A percentile compares a stretch with the other conserved stretches of the same genome.
Evolutionary conservation across 805 yeast genomes (phyloP).

Genomic region (Pichia sporocuriosa): DNA sequence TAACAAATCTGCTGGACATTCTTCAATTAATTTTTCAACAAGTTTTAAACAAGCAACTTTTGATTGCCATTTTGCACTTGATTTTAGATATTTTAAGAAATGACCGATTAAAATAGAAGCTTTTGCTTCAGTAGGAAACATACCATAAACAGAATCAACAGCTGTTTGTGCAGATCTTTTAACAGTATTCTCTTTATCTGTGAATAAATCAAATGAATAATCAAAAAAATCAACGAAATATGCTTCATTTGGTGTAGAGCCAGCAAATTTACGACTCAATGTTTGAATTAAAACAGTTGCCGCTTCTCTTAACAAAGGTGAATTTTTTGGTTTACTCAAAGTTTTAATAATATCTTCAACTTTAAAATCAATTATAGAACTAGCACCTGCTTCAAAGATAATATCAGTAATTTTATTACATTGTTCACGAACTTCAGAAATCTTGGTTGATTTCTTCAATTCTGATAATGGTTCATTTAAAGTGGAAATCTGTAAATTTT

Average conservation of each 20-base stretch:
- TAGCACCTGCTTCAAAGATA: conserved; percentile 39
- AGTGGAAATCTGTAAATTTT: conserved; percentile 59
- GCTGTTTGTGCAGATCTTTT: conserved; percentile 82
- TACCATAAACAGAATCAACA: conserved; percentile 58
- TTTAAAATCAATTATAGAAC: conserved; percentile 56
- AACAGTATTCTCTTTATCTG: conserved; percentile 85
- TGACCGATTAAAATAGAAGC: conserved; percentile 62
- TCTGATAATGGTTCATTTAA: conserved; percentile 49
- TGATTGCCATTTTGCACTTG: conserved; percentile 91
- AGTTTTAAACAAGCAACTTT: conserved; percentile 73
- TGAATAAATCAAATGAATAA: conserved; percentile 59
- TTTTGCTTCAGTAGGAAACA: conserved; percentile 71
- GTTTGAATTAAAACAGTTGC: conserved; percentile 55
- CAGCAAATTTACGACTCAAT: conserved; percentile 52
- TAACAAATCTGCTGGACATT: conserved; percentile 77
- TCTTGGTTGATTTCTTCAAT: conserved; percentile 44
- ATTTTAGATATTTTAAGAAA: conserved; percentile 55
- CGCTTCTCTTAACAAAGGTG: conserved; percentile 71
- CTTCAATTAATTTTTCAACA: conserved; percentile 68
- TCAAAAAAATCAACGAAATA: conserved; percentile 59
- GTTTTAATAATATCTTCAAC: conserved; percentile 56
- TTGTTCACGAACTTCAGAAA: conserved; percentile 49
- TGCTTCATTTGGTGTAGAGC: conserved; percentile 68
- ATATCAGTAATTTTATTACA: conserved; percentile 47
- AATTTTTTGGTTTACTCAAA: conserved; percentile 65